Evolutionary conservation across 2,329 filamentous ascomycete genomes (phyloP).

Genomic region (Didymella keratinophila): DNA sequence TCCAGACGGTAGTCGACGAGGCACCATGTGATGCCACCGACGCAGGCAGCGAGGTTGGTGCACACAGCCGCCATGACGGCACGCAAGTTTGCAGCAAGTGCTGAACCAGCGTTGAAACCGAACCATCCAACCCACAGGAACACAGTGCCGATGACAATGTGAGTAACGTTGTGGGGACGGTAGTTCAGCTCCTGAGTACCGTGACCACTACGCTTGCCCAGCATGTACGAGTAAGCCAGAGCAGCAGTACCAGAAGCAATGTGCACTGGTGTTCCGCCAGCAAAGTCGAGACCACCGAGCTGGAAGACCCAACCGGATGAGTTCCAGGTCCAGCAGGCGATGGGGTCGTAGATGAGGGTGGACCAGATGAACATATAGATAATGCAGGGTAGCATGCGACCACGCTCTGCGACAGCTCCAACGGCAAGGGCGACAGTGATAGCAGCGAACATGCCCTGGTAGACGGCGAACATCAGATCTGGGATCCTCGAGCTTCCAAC

Average conservation of each 20-base stretch:
- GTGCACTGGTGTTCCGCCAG: conserved; percentile 89
- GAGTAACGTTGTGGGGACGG: conserved; percentile 89
- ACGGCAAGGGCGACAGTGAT: conserved; percentile 88
- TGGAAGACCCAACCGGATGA: conserved; percentile 78
- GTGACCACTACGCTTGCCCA: conserved; percentile 84
- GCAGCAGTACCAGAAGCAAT: conserved; percentile 84
- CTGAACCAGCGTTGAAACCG: conserved; percentile 90
- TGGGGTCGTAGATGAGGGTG: conserved; percentile 88
- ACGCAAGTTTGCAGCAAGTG: conserved; percentile 80
- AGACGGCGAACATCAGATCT: conserved; percentile 84
- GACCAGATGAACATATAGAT: conserved; percentile 95
- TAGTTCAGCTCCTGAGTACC: conserved; percentile 90
- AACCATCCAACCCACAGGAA: conserved; percentile 98
- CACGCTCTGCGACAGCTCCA: conserved; percentile 85
- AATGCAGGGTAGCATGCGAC: conserved; percentile 85
- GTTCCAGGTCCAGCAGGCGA: conserved; percentile 97
- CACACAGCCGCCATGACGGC: conserved; percentile 87
- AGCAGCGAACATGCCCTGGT: conserved; percentile 87
- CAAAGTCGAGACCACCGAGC: conserved; percentile 86
- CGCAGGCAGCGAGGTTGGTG: conserved; percentile 83
- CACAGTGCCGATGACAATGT: conserved; percentile 90
- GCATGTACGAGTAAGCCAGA: conserved; percentile 88
- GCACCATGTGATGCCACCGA: conserved; percentile 89
- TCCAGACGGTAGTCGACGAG: conserved; percentile 88
- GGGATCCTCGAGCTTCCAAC: conserved; percentile 77